Base-by-base conservation (phyloP, 2,329 filamentous ascomycete species). In the Peltaster fructicola region DNA sequence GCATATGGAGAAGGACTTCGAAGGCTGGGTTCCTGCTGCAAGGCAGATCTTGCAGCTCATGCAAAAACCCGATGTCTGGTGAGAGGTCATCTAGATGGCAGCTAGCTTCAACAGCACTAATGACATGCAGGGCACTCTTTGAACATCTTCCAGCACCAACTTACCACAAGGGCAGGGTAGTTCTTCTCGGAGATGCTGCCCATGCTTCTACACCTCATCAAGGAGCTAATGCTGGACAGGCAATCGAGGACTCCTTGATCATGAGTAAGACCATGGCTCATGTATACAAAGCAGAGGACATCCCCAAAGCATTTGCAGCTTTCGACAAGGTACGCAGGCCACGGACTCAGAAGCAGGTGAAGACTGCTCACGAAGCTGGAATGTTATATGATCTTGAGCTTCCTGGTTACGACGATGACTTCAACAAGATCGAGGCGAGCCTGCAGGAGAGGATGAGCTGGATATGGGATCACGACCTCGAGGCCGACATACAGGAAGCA, bases 141-240 rank as follows among this genome's bases (percentile, higher is more conserved):
- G n/a, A n/a, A n/a, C n/a, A n/a, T n/a, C 47, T 43, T 7, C 28
- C 30, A 6, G 30, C 58, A 6, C 43, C 38, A 5, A 53, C 44
- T 2, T 59, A 55, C 36, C 44, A 37, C 23, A 41, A 42, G 22
- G 35, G 37, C 3, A 37, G 44, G 0, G 34, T 57, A 5, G 52
- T 59, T 22, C 34, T 69, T 3, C 49, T 65, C 0, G 65, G 65
- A 6, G 65, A 70, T 33, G 63, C 65, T 1, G 66, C 66, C 4
- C 65, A 70, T 33, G 63, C 65, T 0, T 53, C 52, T 2, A 45
- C 43, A 0, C 54, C 54, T 3, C 53, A 57, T 29, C 53, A 56
- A 25, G 54, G 54, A 10, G 40, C 41, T 2, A 41, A 41, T 6
- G 41, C 43, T 2, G 41, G 43, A 2, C 26, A 44, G 29, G 43